Evolutionary conservation across 2,329 filamentous ascomycete genomes (phyloP).

Genomic region (Trichoderma arundinaceum): DNA sequence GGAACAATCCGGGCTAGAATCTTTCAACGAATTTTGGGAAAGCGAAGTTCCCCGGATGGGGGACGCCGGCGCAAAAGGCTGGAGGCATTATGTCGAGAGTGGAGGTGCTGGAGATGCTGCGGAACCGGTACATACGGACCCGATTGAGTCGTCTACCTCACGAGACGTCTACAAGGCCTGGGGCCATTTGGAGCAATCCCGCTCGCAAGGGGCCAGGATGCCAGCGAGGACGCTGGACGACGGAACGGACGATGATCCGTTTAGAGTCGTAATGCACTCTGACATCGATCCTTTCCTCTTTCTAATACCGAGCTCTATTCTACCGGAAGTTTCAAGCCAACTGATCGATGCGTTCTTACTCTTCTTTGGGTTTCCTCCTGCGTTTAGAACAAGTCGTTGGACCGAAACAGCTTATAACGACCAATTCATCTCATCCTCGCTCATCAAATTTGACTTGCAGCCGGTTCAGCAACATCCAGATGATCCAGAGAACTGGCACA

Average conservation of each 20-base stretch:
- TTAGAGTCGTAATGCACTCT: conserved; percentile 77
- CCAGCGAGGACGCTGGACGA: conserved; percentile 80
- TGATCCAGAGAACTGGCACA: conserved; percentile 35
- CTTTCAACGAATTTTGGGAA: conserved; percentile 83
- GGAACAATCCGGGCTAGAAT: conserved; percentile 40
- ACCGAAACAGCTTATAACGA: conserved; percentile 42
- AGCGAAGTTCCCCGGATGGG: conserved; percentile 80
- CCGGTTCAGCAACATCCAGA: conserved; percentile 25
- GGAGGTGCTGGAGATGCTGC: conserved; percentile 49
- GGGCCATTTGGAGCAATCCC: conserved; percentile 60
- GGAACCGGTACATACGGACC: conserved; percentile 40
- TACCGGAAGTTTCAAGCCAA: conserved; percentile 47
- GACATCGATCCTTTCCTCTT: conserved; percentile 73
- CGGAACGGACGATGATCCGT: conserved; percentile 78
- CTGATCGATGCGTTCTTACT: conserved; percentile 73
- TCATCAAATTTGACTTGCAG: conserved; percentile 17
- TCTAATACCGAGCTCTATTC: conserved; percentile 49
- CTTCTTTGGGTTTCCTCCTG: conserved; percentile 69
- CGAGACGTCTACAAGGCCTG: conserved; percentile 58
- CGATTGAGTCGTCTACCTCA: conserved; percentile 37
- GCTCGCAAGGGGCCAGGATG: conserved; percentile 55
- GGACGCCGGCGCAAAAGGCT: conserved; percentile 73
- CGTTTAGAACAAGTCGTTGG: conserved; percentile 40
- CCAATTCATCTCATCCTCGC: conserved; percentile 38
- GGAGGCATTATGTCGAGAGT: conserved; percentile 60